Evolutionary conservation across 306 rosid genomes (phyloP), one percentile per base, ranked within the genome.

Genomic region (Crotalaria pallida): DNA sequence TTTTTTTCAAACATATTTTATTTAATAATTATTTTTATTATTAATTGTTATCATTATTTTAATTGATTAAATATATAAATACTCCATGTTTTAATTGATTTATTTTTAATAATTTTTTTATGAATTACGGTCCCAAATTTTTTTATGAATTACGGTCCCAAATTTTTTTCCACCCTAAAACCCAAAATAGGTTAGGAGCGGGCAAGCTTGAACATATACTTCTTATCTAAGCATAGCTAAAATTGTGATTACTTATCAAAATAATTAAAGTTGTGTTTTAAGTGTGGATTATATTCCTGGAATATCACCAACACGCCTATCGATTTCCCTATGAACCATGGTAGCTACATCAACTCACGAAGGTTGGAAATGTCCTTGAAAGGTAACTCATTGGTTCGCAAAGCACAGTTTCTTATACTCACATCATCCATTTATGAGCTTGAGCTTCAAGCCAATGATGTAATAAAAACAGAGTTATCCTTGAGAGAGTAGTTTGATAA

Each of bases 401-500:
- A 81, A 81, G 66, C 81, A 26, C 83, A 86, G 3, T 78, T 47
- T 48, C 51, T 88, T 1, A 22, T 84, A 57, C 47, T 80, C 49
- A 0, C 85, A 34, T 52, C 85, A 34, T 52, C 89, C 5, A 29
- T 79, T 21, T 76, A 78, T 15, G 86, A 82, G 21, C 82, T 83
- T 26, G 90, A 88, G 58, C 8, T 80, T 13, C 78, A 16, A 48
- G 79, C 68, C 3, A 76, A 81, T 34, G 79, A 81, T 43, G 65
- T 62, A 17, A 40, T 83, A 47, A 81, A 52, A 61, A 2, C 58
- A 41, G 62, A 73, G 19, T 56, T 76, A 4, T 48, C 83, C 0
- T 47, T 86, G 89, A 44, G 96, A 89, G 0, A 86, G 89, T 89
- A 88, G 76, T 77, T 86, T 89, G 0, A 74, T 79, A 0, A 63